Evolutionary conservation across 805 yeast species (phyloP).

Genomic region (Saccharomycopsis amapae): DNA sequence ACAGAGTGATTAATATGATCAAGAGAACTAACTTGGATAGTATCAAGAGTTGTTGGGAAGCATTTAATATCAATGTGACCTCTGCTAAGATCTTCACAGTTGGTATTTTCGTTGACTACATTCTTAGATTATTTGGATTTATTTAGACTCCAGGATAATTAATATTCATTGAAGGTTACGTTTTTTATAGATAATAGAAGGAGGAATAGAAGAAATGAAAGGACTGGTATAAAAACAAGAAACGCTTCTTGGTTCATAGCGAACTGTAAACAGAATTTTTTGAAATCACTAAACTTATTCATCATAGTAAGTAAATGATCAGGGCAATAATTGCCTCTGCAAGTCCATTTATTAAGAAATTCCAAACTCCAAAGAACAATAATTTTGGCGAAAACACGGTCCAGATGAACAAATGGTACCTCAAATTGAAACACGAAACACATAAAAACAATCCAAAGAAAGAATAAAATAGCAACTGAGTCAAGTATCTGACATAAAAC

Average conservation of each 20-base stretch:
- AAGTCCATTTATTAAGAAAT: slow-evolving; percentile 15
- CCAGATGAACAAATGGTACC: slow-evolving; percentile 93
- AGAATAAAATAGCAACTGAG: slow-evolving; percentile 48
- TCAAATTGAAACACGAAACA: slow-evolving; percentile 61
- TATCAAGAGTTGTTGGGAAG: slow-evolving; percentile 77
- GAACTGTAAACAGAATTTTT: no score
- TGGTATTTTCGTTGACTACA: slow-evolving; percentile 62
- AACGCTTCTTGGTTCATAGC: no score
- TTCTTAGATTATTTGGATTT: slow-evolving; percentile 40
- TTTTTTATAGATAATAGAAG: no score
- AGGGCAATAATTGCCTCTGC: background rate
- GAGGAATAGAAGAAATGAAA: no score
- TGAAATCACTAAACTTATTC: no score
- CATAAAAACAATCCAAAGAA: slow-evolving; percentile 52
- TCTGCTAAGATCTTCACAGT: slow-evolving; percentile 65
- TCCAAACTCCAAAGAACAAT: slow-evolving; percentile 75
- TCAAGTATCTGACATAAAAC: slow-evolving; percentile 32
- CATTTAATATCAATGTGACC: slow-evolving; percentile 67
- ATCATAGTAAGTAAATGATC: background rate
- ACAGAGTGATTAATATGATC: slow-evolving; percentile 63
- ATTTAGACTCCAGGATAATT: no score
- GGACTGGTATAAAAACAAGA: no score
- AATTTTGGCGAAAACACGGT: slow-evolving; percentile 94
- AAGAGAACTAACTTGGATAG: slow-evolving; percentile 66
- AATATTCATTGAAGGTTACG: no score